These are phyloP conservation scores for Letharia lupina DNA, from an alignment of 495 filamentous ascomycete species.

Conservation along the genomic window DNA sequence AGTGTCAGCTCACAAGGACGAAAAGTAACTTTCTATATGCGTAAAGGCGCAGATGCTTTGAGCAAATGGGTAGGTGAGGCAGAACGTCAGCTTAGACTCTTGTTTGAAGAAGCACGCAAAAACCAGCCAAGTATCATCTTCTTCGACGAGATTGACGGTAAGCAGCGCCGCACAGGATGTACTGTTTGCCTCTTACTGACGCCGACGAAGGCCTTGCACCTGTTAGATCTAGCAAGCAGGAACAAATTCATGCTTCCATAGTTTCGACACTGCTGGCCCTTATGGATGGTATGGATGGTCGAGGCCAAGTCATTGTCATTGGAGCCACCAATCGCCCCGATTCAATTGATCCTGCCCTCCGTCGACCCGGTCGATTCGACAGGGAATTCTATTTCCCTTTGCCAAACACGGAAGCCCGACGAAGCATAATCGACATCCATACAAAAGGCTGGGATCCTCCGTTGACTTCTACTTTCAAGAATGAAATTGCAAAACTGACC, in stretches of 20 bases:
- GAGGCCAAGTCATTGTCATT: slow-evolving; percentile 96
- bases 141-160: slow-evolving; percentile 96
- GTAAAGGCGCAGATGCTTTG: slow-evolving; percentile 91
- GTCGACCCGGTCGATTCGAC: slow-evolving; percentile 94
- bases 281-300: slow-evolving; percentile 99
- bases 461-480: slow-evolving; percentile 67
- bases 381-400: slow-evolving; percentile 96
- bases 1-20: slow-evolving; percentile 70
- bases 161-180: slow-evolving; percentile 18
- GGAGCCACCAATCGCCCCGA: slow-evolving; percentile 96
- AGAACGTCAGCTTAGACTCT: slow-evolving; percentile 80
- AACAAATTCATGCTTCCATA: slow-evolving; percentile 97
- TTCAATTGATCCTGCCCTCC: slow-evolving; percentile 94
- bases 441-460: slow-evolving; percentile 85
- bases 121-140: slow-evolving; percentile 98
- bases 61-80: slow-evolving; percentile 99
- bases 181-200: slow-evolving; percentile 24
- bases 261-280: slow-evolving; percentile 89
- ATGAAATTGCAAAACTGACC: slow-evolving; percentile 73
- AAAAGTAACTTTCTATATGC: slow-evolving; percentile 98
- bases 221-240: slow-evolving; percentile 92
- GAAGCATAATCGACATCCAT: slow-evolving; percentile 87
- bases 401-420: slow-evolving; percentile 67
- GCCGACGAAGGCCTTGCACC: slow-evolving; percentile 59
- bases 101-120: slow-evolving; percentile 92